Evolutionary conservation across 2,329 filamentous ascomycete genomes (phyloP), one percentile per base, ranked within the genome.

Genomic region (Xylariaceae sp.): DNA sequence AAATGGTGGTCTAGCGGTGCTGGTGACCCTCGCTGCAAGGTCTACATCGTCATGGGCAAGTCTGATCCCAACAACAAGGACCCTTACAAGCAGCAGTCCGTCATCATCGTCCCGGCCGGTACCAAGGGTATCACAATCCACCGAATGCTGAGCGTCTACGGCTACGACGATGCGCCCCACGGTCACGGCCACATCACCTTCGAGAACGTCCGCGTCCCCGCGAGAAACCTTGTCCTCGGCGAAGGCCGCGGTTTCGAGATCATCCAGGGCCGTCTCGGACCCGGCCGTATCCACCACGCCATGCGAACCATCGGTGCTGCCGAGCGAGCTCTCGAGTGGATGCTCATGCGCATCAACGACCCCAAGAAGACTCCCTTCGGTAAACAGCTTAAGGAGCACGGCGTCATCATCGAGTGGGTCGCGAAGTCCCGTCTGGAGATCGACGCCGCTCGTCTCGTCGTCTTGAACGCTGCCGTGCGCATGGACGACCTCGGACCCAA

Each of bases 1-100:
- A 99, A 99, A 90, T 99, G 94, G 94, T 99, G 94, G 94, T 96
- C 91, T 34, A 96, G 90, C 64, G 94, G 94, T 65, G 92, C 92
- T 15, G 94, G 94, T 60, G 94, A 99, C 77, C 89, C 88, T 60
- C 85, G 93, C 68, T 99, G 94, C 81, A 83, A 89, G 75, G 80
- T 99, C 73, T 97, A 97, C 78, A 87, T 99, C 63, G 92, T 96
- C 68, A 96, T 99, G 89, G 94, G 91, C 76, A 96, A 97, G 82
- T 88, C 85, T 10, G 89, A 95, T 71, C 80, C 89, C 53, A 78
- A 79, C 67, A 88, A 95, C 79, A 76, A 81, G 64, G 87, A 92
- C 73, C 78, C 86, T 18, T 96, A 97, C 82, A 84, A 84, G 71
- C 92, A 97, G 72, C 94, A 97, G 76, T 97, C 92, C 30, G 92